phyloP scores from a whole-genome alignment of 2,329 filamentous ascomycete species.

The Botrytis squamosa region DNA sequence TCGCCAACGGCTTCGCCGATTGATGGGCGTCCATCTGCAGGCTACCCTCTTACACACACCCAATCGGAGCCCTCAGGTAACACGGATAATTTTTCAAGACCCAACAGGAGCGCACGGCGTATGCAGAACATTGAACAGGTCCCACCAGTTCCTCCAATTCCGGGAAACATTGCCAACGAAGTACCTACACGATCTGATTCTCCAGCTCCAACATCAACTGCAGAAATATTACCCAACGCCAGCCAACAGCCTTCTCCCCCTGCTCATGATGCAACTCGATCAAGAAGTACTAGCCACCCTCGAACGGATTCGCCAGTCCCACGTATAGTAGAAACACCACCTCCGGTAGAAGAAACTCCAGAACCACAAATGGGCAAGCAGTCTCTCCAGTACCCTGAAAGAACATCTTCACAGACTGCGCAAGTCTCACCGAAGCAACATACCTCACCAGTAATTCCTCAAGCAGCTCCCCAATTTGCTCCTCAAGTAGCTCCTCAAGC shows the following conservation, averaged over 20 bases:
- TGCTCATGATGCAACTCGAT: background rate
- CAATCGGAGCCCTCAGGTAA: constrained; percentile 66
- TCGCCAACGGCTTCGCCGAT: constrained; percentile 48
- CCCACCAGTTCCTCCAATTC: constrained; percentile 19
- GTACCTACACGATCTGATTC: constrained; percentile 25
- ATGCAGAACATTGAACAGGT: constrained; percentile 31
- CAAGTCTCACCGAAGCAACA: constrained; percentile 44
- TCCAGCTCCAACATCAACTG: constrained; percentile 4
- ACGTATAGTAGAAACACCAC: constrained; percentile 65
- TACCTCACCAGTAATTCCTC: background rate
- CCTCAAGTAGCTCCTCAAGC: background rate
- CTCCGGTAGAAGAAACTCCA: constrained; percentile 37
- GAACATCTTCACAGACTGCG: constrained; percentile 19
- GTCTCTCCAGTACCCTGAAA: constrained; percentile 20
- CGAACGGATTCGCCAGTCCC: constrained; percentile 46
- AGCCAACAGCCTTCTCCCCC: background rate
- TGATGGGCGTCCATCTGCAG: constrained; percentile 43
- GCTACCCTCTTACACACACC: constrained; percentile 53
- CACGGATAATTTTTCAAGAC: constrained; percentile 62
- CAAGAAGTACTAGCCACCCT: constrained; percentile 34
- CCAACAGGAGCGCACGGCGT: constrained; percentile 40
- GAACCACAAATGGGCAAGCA: constrained; percentile 25
- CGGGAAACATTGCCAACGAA: constrained; percentile 24
- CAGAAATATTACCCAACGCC: constrained; percentile 7
- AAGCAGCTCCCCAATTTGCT: constrained; percentile 17